Evolutionary conservation across 129 eudicot species (phyloP).

Genomic region (Escallonia rubra): DNA sequence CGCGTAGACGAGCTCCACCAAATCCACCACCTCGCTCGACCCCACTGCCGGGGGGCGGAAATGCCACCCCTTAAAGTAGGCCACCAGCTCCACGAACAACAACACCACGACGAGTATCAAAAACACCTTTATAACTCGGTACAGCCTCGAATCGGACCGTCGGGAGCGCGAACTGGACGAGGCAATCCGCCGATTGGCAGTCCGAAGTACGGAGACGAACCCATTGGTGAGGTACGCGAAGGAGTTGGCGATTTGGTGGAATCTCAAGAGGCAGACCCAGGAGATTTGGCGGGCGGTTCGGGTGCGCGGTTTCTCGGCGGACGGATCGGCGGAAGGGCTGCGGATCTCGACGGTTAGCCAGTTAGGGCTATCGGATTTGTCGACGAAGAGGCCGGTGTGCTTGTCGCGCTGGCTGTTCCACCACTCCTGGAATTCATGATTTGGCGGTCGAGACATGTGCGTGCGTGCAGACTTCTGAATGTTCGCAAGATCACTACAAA

Average conservation of each 20-base stretch:
- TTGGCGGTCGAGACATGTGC: slow-evolving; percentile 72
- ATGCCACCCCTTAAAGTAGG: slow-evolving; percentile 77
- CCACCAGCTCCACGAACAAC: slow-evolving; percentile 51
- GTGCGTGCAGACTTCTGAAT: too few relatives aligned
- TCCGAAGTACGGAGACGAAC: slow-evolving; percentile 36
- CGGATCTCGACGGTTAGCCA: slow-evolving; percentile 40
- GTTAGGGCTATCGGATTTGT: slow-evolving; percentile 23
- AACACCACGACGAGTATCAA: slow-evolving; percentile 33
- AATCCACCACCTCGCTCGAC: slow-evolving; percentile 31
- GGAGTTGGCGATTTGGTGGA: slow-evolving; percentile 42
- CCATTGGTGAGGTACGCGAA: slow-evolving; percentile 28
- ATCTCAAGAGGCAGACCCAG: slow-evolving; percentile 50
- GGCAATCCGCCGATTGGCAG: slow-evolving; percentile 57
- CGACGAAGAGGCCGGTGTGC: slow-evolving; percentile 9
- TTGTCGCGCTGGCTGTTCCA: slow-evolving; percentile 70
- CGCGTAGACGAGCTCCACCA: slow-evolving; percentile 61
- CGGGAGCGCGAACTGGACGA: slow-evolving; percentile 11
- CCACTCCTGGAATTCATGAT: slow-evolving; percentile 83
- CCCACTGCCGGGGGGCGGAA: slow-evolving; percentile 60
- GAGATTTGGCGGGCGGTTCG: slow-evolving; percentile 69
- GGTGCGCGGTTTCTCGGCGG: slow-evolving; percentile 44
- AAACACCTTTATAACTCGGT: slow-evolving; percentile 47
- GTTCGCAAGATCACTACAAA: too few relatives aligned
- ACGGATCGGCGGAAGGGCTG: slow-evolving; percentile 18
- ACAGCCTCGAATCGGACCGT: slow-evolving; percentile 40